phyloP scores from a whole-genome alignment of 306 rosid species.

The Elaeagnus macrophylla region DNA sequence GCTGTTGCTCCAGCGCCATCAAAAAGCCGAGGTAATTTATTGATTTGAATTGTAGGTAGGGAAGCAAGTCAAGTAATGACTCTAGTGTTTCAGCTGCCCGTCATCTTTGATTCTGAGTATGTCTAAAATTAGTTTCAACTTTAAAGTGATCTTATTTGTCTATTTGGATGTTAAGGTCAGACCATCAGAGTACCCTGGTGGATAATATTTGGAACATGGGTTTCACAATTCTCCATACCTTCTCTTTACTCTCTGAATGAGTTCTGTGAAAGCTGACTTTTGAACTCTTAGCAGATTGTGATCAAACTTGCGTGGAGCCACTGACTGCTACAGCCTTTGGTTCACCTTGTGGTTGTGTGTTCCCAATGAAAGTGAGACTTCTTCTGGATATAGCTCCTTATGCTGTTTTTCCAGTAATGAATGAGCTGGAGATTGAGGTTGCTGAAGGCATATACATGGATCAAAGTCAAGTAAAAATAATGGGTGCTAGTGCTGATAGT shows the following conservation, averaged over 20 bases:
- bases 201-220: background rate
- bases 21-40: conserved; percentile 49
- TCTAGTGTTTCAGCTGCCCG: background rate
- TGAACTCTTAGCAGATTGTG: conserved; percentile 51
- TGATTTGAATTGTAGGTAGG: too few relatives aligned
- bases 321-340: conserved; percentile 73
- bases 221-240: background rate
- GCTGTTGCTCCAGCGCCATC: conserved; percentile 54
- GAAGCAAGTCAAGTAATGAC: too few relatives aligned
- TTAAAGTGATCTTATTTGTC: background rate
- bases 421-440: conserved; percentile 75
- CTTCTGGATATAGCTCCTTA: conserved; percentile 65
- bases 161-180: background rate
- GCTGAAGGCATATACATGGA: conserved; percentile 75
- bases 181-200: background rate
- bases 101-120: background rate
- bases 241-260: background rate
- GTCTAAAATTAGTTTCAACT: background rate
- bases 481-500: conserved; percentile 85
- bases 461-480: conserved; percentile 90
- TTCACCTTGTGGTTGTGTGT: conserved; percentile 94
- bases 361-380: conserved; percentile 83
- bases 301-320: conserved; percentile 71
- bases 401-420: conserved; percentile 66
- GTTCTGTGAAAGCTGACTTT: conserved; percentile 11